Evolutionary conservation across 2,329 filamentous ascomycete genomes (phyloP), one percentile per base, ranked within the genome.

Genomic region (Teratosphaeriaceae sp.): DNA sequence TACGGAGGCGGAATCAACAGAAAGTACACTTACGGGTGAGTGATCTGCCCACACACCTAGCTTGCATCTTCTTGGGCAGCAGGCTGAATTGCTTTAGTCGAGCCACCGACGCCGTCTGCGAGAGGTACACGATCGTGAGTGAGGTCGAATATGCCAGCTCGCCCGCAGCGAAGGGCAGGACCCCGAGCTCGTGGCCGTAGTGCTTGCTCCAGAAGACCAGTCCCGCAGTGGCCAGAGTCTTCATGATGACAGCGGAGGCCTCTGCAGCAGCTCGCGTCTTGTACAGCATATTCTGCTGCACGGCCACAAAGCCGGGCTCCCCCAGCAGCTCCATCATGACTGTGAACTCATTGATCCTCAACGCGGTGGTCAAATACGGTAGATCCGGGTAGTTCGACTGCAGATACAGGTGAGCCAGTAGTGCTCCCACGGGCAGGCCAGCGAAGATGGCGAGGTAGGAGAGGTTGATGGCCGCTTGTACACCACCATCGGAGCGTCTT

Each of bases 221-320:
- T 0, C 70, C 78, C 49, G 92, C 88, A 0, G 88, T 92, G 12
- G 80, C 71, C 27, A 83, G 53, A 56, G 89, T 96, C 52, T 88
- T 83, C 24, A 81, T 58, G 37, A 94, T 75, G 0, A 89, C 92
- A 18, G 88, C 89, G 19, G 75, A 63, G n/a, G 84, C 84, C 67
- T 98, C 94, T 37, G 90, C 87, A 2, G 76, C 72, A 1, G 89
- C 92, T 23, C 92, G 79, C 12, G 85, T 81, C 43, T 80, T 83
- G 58, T 94, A 94, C 20, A 84, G 74, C 53, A 94, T 77, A 38
- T 82, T 80, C 49, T 86, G 82, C 65, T 96, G 89, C 49, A 90
- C 80, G 24, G 94, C 78, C 1, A 89, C 85, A 63, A 97, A 98
- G 41, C 82, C 84, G 0, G 92, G 92, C 66, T 98, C 92, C 1